Conservation (phyloP, 2,329 filamentous ascomycete genomes). For the Fusarium ambrosium region DNA sequence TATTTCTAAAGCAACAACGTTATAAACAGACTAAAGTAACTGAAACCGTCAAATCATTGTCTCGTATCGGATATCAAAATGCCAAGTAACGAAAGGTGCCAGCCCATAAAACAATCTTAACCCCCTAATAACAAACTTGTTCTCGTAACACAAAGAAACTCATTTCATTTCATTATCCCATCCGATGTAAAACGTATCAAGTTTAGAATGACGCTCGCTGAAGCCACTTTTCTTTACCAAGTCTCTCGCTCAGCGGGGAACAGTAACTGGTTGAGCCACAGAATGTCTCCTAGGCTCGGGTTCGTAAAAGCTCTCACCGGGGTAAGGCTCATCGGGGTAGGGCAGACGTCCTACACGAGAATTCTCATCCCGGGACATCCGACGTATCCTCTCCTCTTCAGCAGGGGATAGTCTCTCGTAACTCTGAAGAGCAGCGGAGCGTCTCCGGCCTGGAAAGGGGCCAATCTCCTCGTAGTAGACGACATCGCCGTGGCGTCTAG, state of each 20-base stretch:
- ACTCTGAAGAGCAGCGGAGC: conserved; percentile 25
- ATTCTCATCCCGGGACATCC: conserved; percentile 18
- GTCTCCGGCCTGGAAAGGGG: conserved; percentile 21
- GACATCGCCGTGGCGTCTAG: conserved; percentile 30
- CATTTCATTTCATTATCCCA: neutral
- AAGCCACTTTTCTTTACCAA: neutral
- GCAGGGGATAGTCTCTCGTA: conserved; percentile 32
- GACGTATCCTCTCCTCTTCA: conserved; percentile 27
- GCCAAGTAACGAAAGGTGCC: conserved; percentile 9
- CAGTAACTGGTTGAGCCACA: conserved; percentile 24
- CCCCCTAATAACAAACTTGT: neutral
- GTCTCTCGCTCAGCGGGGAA: conserved; percentile 27
- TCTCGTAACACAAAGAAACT: neutral
- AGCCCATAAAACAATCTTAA: conserved; percentile 3
- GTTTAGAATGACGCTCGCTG: neutral
- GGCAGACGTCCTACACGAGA: conserved; percentile 22
- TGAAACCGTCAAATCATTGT: conserved; percentile 5
- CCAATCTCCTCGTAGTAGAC: conserved; percentile 39
- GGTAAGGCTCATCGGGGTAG: conserved; percentile 40
- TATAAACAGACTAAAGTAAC: conserved; percentile 2
- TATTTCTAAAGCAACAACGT: conserved; percentile 15
- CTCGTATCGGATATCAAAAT: conserved; percentile 6
- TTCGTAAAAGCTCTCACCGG: conserved; percentile 38
- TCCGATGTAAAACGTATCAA: conserved; percentile 7
- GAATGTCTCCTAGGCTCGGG: conserved; percentile 29